phyloP scores from a whole-genome alignment of 2,329 filamentous ascomycete genomes.

The Penicillium hordei region DNA sequence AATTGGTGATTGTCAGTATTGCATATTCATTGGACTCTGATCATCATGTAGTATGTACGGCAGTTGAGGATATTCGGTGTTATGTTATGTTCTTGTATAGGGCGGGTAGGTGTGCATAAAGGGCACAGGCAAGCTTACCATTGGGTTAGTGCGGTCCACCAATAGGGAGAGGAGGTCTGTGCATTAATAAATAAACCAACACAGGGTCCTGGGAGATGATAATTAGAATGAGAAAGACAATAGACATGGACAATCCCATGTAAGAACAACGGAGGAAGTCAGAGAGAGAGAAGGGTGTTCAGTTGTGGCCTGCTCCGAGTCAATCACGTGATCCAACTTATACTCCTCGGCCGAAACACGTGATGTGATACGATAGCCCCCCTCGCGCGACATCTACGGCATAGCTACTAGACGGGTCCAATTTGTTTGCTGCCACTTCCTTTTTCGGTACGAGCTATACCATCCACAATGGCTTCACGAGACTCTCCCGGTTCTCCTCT shows the following conservation, averaged over 20 bases:
- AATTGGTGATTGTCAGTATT: slow-evolving; percentile 46
- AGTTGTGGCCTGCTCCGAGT: not conserved
- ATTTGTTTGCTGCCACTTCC: not conserved
- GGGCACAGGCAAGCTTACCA: not conserved
- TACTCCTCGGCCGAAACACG: slow-evolving; percentile 3
- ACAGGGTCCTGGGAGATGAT: not conserved
- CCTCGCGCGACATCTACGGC: slow-evolving; percentile 6
- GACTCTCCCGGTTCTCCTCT: slow-evolving; percentile 64
- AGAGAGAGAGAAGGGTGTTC: not conserved
- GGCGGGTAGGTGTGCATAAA: not conserved
- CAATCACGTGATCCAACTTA: not conserved
- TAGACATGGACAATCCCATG: not conserved
- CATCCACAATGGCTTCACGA: slow-evolving; percentile 40
- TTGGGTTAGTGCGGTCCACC: not conserved
- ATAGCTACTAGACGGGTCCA: not conserved
- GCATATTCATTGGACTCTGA: slow-evolving; percentile 44
- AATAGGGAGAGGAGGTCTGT: not conserved
- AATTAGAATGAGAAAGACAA: not conserved
- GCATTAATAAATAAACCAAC: not conserved
- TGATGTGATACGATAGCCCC: slow-evolving; percentile 10
- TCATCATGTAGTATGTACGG: slow-evolving; percentile 35
- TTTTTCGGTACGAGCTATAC: not conserved
- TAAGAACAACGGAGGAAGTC: not conserved
- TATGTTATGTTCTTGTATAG: slow-evolving; percentile 10
- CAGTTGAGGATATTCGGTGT: slow-evolving; percentile 11